Evolutionary conservation across 352 stramenopile genomes (phyloP), one percentile per base, ranked within the genome.

Genomic region (Aphanomyces stellatus): DNA sequence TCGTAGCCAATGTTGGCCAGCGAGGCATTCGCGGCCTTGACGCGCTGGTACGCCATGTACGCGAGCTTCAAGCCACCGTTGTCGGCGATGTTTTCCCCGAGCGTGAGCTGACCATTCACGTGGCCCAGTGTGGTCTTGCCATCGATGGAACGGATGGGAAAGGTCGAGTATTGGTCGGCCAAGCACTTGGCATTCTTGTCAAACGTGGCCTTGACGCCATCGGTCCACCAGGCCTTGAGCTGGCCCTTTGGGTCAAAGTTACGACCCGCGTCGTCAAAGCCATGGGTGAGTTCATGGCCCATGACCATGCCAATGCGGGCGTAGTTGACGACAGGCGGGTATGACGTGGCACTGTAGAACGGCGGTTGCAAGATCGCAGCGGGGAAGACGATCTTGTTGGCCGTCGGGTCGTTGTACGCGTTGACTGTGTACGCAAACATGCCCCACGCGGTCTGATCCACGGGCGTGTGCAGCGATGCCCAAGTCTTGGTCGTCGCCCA

Each of bases 391-490:
- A 98, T 97, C 69, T 97, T 93, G 69, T 90, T 90, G 7, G 72
- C 75, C 35, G 74, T 85, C 2, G 74, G 77, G 3, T 84, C 73
- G 65, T 90, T 83, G 70, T 87, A 89, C 2, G 87, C 91, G 78
- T 98, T 97, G 22, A 98, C 88, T 0, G 88, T 97, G 53, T 92
- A 91, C 6, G 91, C 87, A 41, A 87, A 93, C 89, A 98, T 96
- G 79, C 87, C 82, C 86, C 86, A 95, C 42, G 73, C 75, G 43
- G 76, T 69, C 19, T 72, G 60, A 57, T 89, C 71, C 28, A 86
- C 82, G n/a, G 76, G 79, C 46, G 80, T 68, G 31, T 71, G 63
- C 35, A 89, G 76, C 8, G 42, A 48, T 35, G 72, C 66, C 15
- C 85, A 72, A 17, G 64, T 74, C 43, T 61, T 49, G 3, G 55